Evolutionary conservation across 192 early-diverging fungal species (phyloP), one percentile per base, ranked within the genome.

Genomic region (Oehlia diaphana): DNA sequence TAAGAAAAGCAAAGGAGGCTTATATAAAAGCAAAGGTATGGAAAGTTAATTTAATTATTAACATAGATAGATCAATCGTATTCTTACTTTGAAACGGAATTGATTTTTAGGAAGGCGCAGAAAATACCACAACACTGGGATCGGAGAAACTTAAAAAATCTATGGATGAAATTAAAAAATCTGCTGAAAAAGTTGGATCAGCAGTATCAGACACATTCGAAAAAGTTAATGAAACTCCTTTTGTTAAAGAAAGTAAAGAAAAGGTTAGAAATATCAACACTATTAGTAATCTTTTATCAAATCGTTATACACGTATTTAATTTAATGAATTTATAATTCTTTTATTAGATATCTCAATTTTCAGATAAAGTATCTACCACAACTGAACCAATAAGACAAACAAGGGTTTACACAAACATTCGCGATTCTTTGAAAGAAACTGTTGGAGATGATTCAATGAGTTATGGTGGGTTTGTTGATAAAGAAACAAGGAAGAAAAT

Each of bases 1-100:
- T 99, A 83, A 93, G 94, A 82, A 90, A 90, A 78, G 96, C 98
- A 66, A 95, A 92, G 83, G 90, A 93, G 75, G 86, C 91, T 50
- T 91, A 85, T 78, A 84, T 83, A 31, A 89, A 88, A 73, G 88
- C 87, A 39, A 90, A 87, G 84, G 90, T 87, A 84, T 72, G 23
- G 12, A 12, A 4, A 49, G 12, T 16, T 74, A 0, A 26, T 61
- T 50, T 49, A 10, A 12, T 44, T 5, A 50, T 44, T 35, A 37
- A 37, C 35, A 37, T 35, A 35, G 35, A 35, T 35, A 35, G 35
- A 35, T 35, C 35, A 35, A 47, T 47, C 44, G 44, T 0, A 26
- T 26, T 26, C 26, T 26, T 26, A 26, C 31, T 31, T 31, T 47
- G 44, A 47, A 47, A 10, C 10, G 10, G 58, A 42, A n/a, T 33